Conservation (phyloP, 1,284 basidiomycete genomes). For the Amylostereum chailletii region DNA sequence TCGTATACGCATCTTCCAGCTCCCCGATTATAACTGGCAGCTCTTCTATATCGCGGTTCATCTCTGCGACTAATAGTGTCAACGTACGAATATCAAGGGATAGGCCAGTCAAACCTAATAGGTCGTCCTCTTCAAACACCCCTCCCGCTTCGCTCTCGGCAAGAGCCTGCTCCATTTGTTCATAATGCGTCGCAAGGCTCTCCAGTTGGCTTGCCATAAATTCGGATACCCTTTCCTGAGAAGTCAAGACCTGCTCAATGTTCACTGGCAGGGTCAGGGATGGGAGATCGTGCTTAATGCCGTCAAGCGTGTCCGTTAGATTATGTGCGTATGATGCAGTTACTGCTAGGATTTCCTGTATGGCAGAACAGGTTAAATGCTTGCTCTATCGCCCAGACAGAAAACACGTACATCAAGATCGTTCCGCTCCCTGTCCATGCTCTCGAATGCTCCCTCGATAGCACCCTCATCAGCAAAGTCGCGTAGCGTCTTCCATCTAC, state of each 20-base stretch:
- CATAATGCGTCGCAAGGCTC: constrained; percentile 62
- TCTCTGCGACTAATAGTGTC: constrained; percentile 33
- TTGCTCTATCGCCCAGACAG: background rate
- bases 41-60: constrained; percentile 71
- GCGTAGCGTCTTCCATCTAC: constrained; percentile 68
- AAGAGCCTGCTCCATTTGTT: constrained; percentile 61
- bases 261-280: constrained; percentile 26
- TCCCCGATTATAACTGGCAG: constrained; percentile 65
- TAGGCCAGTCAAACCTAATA: constrained; percentile 38
- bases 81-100: background rate
- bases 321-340: constrained; percentile 62
- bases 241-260: constrained; percentile 39
- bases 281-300: constrained; percentile 46
- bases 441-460: constrained; percentile 65
- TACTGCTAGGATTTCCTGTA: constrained; percentile 48
- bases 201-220: constrained; percentile 69
- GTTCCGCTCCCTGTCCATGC: constrained; percentile 58
- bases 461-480: constrained; percentile 77
- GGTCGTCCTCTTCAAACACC: constrained; percentile 54
- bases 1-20: constrained; percentile 45
- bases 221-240: constrained; percentile 47
- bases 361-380: background rate
- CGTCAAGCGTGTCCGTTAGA: constrained; percentile 41
- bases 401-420: constrained; percentile 49
- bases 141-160: constrained; percentile 60